Base-by-base conservation (phyloP, 805 yeast genomes). In the Isabelozyma pseudorhagii region DNA sequence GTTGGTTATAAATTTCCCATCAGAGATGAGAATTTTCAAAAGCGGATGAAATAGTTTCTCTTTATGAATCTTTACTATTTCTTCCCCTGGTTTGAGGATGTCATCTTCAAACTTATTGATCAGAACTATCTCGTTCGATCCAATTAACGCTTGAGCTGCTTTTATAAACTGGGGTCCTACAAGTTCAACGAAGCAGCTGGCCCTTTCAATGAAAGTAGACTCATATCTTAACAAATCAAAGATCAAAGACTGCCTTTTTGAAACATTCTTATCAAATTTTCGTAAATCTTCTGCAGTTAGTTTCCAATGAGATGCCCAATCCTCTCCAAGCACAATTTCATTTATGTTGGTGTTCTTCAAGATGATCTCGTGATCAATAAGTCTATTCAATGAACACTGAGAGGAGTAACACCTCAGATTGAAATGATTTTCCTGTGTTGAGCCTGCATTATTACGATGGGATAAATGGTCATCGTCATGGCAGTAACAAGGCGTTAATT, bases 181-280 rank as follows among this genome's bases (percentile, higher is more conserved):
- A 5, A 61, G 49, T 36, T 79, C 80, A 3, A 86, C 71, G 47
- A 88, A 85, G 3, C 85, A 81, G 52, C 77, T 75, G 2, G 91
- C 85, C 59, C 89, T 78, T 45, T 80, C 82, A 21, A 88, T 77
- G 46, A 85, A 86, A 14, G 82, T 77, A 57, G 85, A 89, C 55
- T 89, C 96, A 44, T 83, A 79, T 49, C 82, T 74, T 28, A 89
- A 80, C 44, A 89, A 68, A 61, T 89, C 96, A 66, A 86, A 90
- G 4, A 88, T 78, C 50, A 84, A 82, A 49, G 89, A 84, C 62
- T 89, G 96, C 38, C 82, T 75, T 57, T 81, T 82, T n/a, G 83
- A 72, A 48, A 82, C 80, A 9, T 66, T 63, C 9, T 77, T 76
- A 46, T 77, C 82, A 7, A 81, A 67, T n/a, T 71, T 77, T 17